These are phyloP conservation scores for Luffa acutangula DNA, from an alignment of 306 rosid genomes.

Conservation along the genomic window DNA sequence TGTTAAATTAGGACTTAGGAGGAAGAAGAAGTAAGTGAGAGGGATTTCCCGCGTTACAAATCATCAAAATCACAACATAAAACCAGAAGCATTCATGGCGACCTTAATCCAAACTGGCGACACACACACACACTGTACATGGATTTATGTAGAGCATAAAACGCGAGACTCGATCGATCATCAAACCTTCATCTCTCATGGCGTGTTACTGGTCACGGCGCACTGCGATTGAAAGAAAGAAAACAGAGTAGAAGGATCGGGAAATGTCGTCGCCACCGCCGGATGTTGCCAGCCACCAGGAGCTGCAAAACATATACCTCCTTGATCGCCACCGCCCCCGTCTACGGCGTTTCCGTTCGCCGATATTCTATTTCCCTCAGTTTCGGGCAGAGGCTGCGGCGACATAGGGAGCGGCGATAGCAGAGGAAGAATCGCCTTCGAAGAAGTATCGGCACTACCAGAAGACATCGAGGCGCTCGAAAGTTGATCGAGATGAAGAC, in stretches of 20 bases:
- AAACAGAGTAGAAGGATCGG: slow-evolving; percentile 37
- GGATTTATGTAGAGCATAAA: not conserved
- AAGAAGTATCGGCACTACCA: not conserved
- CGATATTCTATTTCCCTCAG: not conserved
- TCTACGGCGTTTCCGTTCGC: not conserved
- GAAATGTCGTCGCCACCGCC: slow-evolving; percentile 26
- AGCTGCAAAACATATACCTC: not conserved
- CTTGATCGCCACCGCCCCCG: not conserved
- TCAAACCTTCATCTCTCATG: slow-evolving; percentile 12
- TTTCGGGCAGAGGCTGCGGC: slow-evolving; percentile 26
- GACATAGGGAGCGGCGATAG: slow-evolving; percentile 49
- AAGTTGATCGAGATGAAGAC: slow-evolving; percentile 37
- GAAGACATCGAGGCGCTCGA: slow-evolving; percentile 14
- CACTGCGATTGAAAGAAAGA: slow-evolving; percentile 50
- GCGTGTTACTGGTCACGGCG: slow-evolving; percentile 26
- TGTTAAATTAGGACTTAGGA: not conserved
- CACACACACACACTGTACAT: not conserved
- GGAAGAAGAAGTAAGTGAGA: not conserved
- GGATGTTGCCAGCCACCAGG: slow-evolving; percentile 52
- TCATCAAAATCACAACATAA: not conserved
- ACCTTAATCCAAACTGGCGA: not conserved
- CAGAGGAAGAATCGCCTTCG: slow-evolving; percentile 65
- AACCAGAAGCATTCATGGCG: not conserved
- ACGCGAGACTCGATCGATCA: not conserved
- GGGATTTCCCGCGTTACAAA: not conserved